phyloP scores from a whole-genome alignment of 73 alveolate genomes.

The Paramecium pentaurelia region DNA sequence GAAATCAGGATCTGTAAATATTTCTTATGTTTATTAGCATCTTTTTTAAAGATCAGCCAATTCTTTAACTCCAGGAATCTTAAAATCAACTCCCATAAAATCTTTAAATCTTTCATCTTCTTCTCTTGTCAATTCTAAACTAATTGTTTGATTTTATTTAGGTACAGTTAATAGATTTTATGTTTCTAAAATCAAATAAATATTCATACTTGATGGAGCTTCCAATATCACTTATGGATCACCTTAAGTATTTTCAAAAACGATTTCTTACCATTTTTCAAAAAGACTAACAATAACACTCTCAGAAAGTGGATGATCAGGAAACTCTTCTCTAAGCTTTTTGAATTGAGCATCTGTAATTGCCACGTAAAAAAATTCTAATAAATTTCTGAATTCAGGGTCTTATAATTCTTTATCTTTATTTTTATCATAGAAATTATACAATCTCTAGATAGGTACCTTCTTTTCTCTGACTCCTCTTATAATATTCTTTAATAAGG shows the following conservation, averaged over 20 bases:
- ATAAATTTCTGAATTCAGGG: background rate
- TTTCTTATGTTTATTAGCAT: background rate
- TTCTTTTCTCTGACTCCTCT: constrained; percentile 21
- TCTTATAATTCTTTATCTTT: background rate
- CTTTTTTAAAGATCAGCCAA: background rate
- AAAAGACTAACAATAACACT: background rate
- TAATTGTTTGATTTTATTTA: background rate
- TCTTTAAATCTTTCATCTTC: background rate
- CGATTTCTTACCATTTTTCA: background rate
- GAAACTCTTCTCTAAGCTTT: background rate
- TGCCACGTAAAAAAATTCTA: background rate
- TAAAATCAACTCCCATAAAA: constrained; percentile 18
- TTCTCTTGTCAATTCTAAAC: background rate
- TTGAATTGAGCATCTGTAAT: background rate
- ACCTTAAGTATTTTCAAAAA: background rate
- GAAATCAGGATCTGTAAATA: constrained; percentile 19
- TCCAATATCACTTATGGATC: background rate
- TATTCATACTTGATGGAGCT: background rate
- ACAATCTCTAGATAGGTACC: background rate
- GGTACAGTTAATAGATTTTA: background rate
- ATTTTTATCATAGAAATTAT: background rate
- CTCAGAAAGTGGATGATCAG: background rate
- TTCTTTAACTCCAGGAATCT: constrained; percentile 20
- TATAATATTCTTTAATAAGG: background rate
- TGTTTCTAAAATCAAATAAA: background rate